Evolutionary conservation across 352 stramenopile genomes (phyloP), one percentile per base, ranked within the genome.

Genomic region (Pythium pyrilobum): DNA sequence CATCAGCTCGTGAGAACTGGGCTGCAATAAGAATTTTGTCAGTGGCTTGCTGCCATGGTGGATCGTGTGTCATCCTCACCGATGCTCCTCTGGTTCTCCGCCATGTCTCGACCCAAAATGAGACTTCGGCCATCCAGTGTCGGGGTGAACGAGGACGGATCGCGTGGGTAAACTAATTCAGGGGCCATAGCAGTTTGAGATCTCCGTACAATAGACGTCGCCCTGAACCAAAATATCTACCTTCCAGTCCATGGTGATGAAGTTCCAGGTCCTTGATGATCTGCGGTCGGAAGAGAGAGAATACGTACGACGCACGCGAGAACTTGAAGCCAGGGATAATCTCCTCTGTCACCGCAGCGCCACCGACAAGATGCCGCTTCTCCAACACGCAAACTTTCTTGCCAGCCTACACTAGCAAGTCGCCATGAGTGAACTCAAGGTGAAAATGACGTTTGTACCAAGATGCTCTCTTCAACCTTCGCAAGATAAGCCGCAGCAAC

Each of bases 241-340:
- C 82, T 56, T 85, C 69, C 0, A 96, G 66, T 21, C 81, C 83
- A 44, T 96, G 77, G 13, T 65, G 52, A 38, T 95, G 59, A 23
- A 97, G 67, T 40, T 92, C 81, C 37, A 97, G 58, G 29, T 97
- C 88, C 34, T 81, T 69, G 54, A 97, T 96, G 51, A 97, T 94
- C 56, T 90, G 76, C 39, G 88, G 88, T 1, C 88, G 77, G 41
- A 97, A 92, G 16, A 97, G 73, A 37, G 86, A 92, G 49, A 92
- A 90, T 9, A 97, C 78, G 62, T 97, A 97, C 29, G 88, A 97
- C 10, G 82, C 89, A 31, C 88, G 77, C 32, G 85, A 96, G 63
- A 97, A 97, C 32, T 90, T 87, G 69, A 95, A 97, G 16, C 87
- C 85, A 0, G 86, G 83, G 38, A 96, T 78, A 56, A 97, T 89